Evolutionary conservation across 2,329 filamentous ascomycete genomes (phyloP), one percentile per base, ranked within the genome.

Genomic region (Coniochaeta ligniaria): DNA sequence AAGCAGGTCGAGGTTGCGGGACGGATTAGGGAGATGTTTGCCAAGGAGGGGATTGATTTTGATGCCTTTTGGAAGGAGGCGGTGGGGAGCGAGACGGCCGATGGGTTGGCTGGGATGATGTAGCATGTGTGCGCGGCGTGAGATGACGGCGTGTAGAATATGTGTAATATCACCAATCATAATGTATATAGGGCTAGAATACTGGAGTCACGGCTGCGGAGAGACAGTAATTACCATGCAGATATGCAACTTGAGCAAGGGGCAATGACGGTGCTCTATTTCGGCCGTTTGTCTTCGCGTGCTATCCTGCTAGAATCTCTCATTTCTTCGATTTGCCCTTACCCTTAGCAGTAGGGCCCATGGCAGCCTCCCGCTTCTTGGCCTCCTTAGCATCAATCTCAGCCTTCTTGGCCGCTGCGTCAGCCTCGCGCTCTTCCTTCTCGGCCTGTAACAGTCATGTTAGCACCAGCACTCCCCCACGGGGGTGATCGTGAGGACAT

Each of bases 31-130:
- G 83, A 85, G 43, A 78, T 95, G 71, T 96, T 97, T 71, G 80
- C 87, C 63, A 80, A 82, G 52, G 83, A 93, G 57, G 86, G 84
- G 0, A 82, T 96, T n/a, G 83, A 96, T 70, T 96, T 96, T 74
- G 91, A 94, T 63, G 78, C 83, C 61, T 85, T 96, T 60, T 91
- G 91, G 83, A 83, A 83, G 64, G 86, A 91, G 33, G 84, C 75
- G n/a, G 79, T 82, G 0, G 79, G 79, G 3, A 69, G 73, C 0
- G 75, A 76, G 14, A 68, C 69, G 8, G 60, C 72, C 6, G 63
- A 66, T 7, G 71, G 72, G 22, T 69, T 73, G 67, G 54, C 54
- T 11, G 54, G 54, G 3, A 57, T 57, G 54, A 22, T 26, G 54
- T 38, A 41, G 16, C 16, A 41, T 41, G 38, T 41, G 38, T 2